phyloP scores from a whole-genome alignment of 768 basidiomycete genomes.

The Amanita pseudoporphyria region DNA sequence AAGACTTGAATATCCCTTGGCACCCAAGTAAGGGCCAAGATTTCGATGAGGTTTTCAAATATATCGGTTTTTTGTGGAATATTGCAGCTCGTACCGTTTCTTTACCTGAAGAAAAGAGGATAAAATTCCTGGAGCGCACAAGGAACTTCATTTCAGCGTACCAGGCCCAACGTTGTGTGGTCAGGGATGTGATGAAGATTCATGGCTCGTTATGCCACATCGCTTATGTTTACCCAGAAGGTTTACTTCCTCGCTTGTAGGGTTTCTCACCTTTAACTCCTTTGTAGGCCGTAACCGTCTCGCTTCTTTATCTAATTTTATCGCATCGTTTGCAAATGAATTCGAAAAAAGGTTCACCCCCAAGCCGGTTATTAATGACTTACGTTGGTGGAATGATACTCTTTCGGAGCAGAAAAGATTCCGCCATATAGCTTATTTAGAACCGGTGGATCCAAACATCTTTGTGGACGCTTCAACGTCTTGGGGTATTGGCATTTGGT shows the following conservation, averaged over 20 bases:
- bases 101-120: constrained; percentile 17
- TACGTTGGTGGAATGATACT: constrained; percentile 22
- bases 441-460: constrained; percentile 11
- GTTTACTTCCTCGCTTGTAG: constrained; percentile 16
- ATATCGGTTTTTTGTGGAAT: constrained; percentile 22
- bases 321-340: constrained; percentile 15
- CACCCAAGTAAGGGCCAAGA: constrained; percentile 15
- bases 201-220: constrained; percentile 24
- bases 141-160: constrained; percentile 9
- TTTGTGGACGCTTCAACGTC: constrained; percentile 29
- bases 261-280: too few species aligned
- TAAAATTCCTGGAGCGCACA: constrained; percentile 14
- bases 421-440: constrained; percentile 7
- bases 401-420: background rate
- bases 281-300: constrained; percentile 20
- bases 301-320: constrained; percentile 17
- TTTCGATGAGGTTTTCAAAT: constrained; percentile 14
- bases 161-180: background rate
- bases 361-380: constrained; percentile 15
- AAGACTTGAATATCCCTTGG: constrained; percentile 16
- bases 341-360: constrained; percentile 12
- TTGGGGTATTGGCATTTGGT: constrained; percentile 29
- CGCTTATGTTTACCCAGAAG: constrained; percentile 18
- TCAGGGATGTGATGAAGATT: constrained; percentile 13
- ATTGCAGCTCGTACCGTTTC: constrained; percentile 16